Evolutionary conservation across 441 rosid species (phyloP).

Genomic region (Cnidoscolus chayamansa): DNA sequence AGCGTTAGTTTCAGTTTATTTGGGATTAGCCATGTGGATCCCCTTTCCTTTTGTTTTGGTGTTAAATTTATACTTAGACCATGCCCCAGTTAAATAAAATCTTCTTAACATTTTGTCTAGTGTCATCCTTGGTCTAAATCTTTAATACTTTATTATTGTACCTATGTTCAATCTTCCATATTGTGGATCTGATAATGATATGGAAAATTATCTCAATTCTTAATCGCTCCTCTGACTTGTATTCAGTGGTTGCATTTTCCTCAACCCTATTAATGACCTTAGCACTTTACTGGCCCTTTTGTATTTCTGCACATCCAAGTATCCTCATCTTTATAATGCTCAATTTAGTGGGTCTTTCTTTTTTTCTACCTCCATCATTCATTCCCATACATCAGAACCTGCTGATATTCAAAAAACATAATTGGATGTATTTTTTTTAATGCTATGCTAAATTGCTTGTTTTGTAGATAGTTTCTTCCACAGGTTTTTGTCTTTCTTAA

Average conservation of each 20-base stretch:
- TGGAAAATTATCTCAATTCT: background rate
- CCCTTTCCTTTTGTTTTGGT: background rate
- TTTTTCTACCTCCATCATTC: background rate
- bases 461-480: background rate
- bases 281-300: background rate
- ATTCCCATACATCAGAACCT: background rate
- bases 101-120: background rate
- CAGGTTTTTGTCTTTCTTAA: background rate
- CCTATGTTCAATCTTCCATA: background rate
- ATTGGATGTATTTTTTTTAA: background rate
- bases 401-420: background rate
- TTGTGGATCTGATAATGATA: background rate
- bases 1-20: background rate
- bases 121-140: background rate
- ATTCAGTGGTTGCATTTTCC: background rate
- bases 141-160: background rate
- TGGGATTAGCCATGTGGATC: background rate
- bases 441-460: background rate
- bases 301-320: background rate
- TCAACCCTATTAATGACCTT: background rate
- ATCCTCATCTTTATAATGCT: background rate
- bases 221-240: background rate
- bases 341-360: background rate
- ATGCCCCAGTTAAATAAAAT: background rate
- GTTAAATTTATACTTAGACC: background rate